Evolutionary conservation across 129 eudicot species (phyloP).

Genomic region (Pseudognaphalium luteoalbum): DNA sequence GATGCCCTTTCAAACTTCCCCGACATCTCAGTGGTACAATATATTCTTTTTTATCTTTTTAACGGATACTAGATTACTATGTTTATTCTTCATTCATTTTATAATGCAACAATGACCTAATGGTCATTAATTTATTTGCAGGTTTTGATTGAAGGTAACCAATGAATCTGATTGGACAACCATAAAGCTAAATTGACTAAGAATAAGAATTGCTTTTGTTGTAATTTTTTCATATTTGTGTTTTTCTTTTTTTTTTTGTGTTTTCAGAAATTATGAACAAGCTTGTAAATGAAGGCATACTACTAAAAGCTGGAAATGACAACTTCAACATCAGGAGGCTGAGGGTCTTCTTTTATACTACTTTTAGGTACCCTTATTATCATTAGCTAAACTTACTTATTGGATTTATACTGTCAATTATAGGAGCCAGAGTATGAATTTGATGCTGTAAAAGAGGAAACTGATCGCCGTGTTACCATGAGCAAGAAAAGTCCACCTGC

Average conservation of each 20-base stretch:
- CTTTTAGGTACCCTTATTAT: slow-evolving; percentile 16
- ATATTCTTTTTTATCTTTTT: background rate
- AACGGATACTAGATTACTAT: background rate
- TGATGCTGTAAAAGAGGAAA: slow-evolving; percentile 88
- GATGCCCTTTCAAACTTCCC: slow-evolving; percentile 88
- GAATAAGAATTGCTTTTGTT: background rate
- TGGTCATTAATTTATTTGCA: slow-evolving; percentile 39
- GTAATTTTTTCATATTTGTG: background rate
- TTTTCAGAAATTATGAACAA: slow-evolving; percentile 69
- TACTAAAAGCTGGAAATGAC: slow-evolving; percentile 54
- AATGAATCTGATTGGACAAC: slow-evolving; percentile 17
- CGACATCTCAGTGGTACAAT: slow-evolving; percentile 74
- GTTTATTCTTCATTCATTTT: slow-evolving; percentile 5
- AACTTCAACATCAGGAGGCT: slow-evolving; percentile 51
- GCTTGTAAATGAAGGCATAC: slow-evolving; percentile 66
- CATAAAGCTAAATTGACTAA: slow-evolving; percentile 4
- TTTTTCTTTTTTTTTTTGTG: no score
- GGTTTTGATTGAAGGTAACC: slow-evolving; percentile 87
- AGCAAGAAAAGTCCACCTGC: slow-evolving; percentile 17
- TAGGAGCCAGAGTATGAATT: slow-evolving; percentile 73
- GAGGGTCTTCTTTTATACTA: slow-evolving; percentile 46
- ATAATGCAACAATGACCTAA: slow-evolving; percentile 7
- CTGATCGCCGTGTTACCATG: slow-evolving; percentile 34
- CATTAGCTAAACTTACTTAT: slow-evolving; percentile 5
- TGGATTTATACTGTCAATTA: slow-evolving; percentile 8